phyloP scores from a whole-genome alignment of 139 green algal species.

The Yamagishiella unicocca region DNA sequence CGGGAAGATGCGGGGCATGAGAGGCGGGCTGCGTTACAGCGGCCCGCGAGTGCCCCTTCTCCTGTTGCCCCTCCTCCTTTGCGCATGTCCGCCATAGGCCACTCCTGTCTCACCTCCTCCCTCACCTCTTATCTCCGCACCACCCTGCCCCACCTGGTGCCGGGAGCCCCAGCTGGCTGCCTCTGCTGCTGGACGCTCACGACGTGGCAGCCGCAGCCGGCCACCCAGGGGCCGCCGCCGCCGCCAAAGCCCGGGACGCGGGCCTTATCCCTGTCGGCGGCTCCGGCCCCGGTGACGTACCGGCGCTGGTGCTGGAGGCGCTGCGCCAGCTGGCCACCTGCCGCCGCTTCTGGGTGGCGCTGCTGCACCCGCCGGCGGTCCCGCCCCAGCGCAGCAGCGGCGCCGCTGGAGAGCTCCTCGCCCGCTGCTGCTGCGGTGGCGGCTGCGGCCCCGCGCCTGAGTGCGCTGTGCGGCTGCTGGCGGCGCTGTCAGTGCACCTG shows the following conservation, averaged over 20 bases:
- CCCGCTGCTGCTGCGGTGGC: neutral
- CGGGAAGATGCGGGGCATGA: no score
- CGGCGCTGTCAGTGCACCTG: neutral
- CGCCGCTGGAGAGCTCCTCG: neutral
- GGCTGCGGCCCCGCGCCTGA: neutral
- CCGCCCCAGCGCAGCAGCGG: neutral
- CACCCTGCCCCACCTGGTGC: no score
- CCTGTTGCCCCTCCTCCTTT: no score
- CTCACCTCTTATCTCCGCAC: no score
- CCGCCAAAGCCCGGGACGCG: neutral
- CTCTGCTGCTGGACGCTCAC: neutral
- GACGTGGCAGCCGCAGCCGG: neutral
- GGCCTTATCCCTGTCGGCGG: no score
- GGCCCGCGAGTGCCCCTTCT: no score
- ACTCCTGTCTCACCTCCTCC: no score
- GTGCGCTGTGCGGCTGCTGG: neutral
- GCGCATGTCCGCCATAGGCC: no score
- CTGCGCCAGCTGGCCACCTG: neutral
- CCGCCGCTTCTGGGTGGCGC: neutral
- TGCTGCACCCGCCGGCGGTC: neutral
- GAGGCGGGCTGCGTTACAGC: no score
- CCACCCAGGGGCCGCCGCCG: neutral
- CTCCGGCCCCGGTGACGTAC: no score
- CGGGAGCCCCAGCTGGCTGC: neutral
- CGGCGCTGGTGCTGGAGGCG: neutral